phyloP scores from a whole-genome alignment of 305 asterid genomes.

The Fraxinus baroniana region DNA sequence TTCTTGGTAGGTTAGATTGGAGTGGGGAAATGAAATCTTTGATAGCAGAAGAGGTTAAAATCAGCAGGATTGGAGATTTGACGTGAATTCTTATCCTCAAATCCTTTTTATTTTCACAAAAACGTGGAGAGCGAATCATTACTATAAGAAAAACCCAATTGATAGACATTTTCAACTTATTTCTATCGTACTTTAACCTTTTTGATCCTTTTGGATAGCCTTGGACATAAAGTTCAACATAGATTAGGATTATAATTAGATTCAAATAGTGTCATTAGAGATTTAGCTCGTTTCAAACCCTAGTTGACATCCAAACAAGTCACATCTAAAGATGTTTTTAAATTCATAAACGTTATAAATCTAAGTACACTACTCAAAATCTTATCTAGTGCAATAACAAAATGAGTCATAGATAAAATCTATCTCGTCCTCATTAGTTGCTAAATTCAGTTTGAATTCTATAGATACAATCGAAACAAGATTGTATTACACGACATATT shows the following conservation, averaged over 20 bases:
- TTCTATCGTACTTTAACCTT: background rate
- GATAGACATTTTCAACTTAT: background rate
- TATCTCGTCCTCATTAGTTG: background rate
- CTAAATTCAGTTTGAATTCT: background rate
- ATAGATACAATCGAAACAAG: background rate
- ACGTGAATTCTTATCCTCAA: background rate
- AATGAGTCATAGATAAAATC: background rate
- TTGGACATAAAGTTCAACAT: background rate
- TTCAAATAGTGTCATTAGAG: background rate
- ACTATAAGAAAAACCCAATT: background rate
- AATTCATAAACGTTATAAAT: background rate
- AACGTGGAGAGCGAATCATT: background rate
- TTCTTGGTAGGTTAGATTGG: background rate
- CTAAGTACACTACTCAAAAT: background rate
- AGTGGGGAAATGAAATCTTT: background rate
- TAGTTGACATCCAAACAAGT: background rate
- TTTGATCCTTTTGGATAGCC: background rate
- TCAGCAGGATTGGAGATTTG: background rate
- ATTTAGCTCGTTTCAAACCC: background rate
- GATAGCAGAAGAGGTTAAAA: background rate
- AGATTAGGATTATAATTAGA: background rate
- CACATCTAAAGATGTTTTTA: background rate
- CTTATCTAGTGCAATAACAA: background rate
- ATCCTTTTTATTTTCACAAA: background rate
- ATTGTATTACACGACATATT: background rate